Conservation (phyloP, 495 filamentous ascomycete genomes). For the Amniculicola lignicola region DNA sequence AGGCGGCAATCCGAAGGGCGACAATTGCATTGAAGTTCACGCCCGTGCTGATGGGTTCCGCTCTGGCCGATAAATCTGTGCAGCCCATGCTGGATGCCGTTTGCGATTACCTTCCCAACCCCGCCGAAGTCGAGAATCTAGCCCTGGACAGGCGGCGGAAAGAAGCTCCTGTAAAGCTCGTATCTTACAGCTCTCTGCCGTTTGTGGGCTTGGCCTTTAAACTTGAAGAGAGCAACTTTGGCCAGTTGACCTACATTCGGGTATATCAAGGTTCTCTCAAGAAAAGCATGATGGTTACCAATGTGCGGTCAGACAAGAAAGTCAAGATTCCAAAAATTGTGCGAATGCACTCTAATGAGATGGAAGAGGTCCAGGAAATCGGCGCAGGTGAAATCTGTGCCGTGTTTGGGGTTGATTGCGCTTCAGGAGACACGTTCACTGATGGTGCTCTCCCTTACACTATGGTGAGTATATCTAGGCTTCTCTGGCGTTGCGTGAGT, state of each 20-base stretch:
- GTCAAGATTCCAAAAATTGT: conserved; percentile 97
- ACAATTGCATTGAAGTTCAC: conserved; percentile 89
- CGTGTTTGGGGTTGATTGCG: conserved; percentile 97
- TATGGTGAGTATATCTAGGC: conserved; percentile 53
- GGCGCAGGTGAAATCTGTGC: conserved; percentile 97
- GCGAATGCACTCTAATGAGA: conserved; percentile 99
- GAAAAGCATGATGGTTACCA: conserved; percentile 88
- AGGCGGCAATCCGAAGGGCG: conserved; percentile 81
- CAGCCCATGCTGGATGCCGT: conserved; percentile 98
- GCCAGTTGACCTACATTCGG: conserved; percentile 96
- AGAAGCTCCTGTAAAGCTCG: conserved; percentile 77
- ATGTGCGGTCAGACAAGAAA: conserved; percentile 90
- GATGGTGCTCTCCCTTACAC: conserved; percentile 89
- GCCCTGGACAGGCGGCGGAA: conserved; percentile 78
- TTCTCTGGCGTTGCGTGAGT: background rate
- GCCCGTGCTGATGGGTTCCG: conserved; percentile 94
- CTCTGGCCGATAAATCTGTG: conserved; percentile 89
- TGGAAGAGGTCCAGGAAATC: conserved; percentile 93
- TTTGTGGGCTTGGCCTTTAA: conserved; percentile 98
- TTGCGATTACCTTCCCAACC: conserved; percentile 94
- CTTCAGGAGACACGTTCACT: conserved; percentile 97
- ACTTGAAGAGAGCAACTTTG: conserved; percentile 97
- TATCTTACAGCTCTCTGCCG: conserved; percentile 87
- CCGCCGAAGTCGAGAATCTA: conserved; percentile 81
- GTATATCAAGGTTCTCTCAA: conserved; percentile 92